Evolutionary conservation across 2,329 filamentous ascomycete genomes (phyloP), one percentile per base, ranked within the genome.

Genomic region (Trichophyton verrucosum): DNA sequence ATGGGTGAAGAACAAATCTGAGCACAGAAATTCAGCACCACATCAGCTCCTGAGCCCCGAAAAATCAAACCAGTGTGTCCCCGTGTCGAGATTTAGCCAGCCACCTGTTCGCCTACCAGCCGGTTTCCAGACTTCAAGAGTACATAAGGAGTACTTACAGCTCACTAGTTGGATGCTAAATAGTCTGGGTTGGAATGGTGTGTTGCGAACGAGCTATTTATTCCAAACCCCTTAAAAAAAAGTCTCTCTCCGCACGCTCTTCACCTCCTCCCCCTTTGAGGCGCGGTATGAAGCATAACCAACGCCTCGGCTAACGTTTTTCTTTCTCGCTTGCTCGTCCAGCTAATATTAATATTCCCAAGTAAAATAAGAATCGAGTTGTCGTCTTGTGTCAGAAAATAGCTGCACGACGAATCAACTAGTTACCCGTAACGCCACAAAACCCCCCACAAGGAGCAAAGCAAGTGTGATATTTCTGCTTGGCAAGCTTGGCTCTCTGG

Each of bases 361-460:
- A n/a, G 11, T n/a, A 36, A 55, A 55, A 55, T 55, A 55, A 55
- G 49, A 55, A 55, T 55, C 49, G 49, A 55, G n/a, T 33, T 24
- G 46, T 49, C 20, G 9, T 44, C 20, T 49, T 22, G 46, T 49
- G 49, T 27, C 24, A 55, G 49, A 38, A 30, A 36, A 38, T 55
- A n/a, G 17, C n/a, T 55, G 27, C 8, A 55, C n/a, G 4, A 36
- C 49, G 49, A 55, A 55, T 55, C 49, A 55, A 36, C 49, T 9
- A 55, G 33, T n/a, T 17, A 6, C 15, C 49, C 13, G 49, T 36
- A 38, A 55, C 49, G 49, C 49, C 49, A 55, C 49, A 36, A 38
- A 7, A 33, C 6, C 27, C 27, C 27, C 49, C 40, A 55, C 49
- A 36, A 8, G 30, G 13, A 15, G 22, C 6, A 24, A 47, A 53